phyloP scores from a whole-genome alignment of 2,329 filamentous ascomycete genomes.

The Cladobotryum protrusum region DNA sequence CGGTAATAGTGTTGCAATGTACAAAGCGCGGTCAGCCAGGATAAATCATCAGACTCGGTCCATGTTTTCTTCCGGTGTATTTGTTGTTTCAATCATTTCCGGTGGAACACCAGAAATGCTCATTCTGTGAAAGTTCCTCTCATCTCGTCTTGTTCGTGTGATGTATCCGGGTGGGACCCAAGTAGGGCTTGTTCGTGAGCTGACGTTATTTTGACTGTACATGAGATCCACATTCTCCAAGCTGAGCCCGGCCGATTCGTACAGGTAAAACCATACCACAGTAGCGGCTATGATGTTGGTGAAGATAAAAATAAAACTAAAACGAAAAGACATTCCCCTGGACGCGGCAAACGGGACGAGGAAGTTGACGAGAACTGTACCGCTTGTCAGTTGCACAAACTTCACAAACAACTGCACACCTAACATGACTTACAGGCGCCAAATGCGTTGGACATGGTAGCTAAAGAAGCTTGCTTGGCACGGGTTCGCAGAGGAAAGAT shows the following conservation, averaged over 20 bases:
- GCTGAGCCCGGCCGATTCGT: constrained; percentile 57
- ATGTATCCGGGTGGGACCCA: constrained; percentile 45
- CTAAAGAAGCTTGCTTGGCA: constrained; percentile 48
- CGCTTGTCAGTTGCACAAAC: background rate
- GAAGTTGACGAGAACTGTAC: constrained; percentile 55
- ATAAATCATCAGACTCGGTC: too few species aligned
- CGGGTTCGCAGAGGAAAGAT: constrained; percentile 55
- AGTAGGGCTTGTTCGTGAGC: constrained; percentile 52
- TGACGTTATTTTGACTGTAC: constrained; percentile 55
- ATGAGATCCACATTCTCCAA: constrained; percentile 69
- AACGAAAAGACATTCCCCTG: constrained; percentile 52
- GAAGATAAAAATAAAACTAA: constrained; percentile 60
- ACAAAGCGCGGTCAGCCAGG: too few species aligned
- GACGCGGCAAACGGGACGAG: constrained; percentile 60
- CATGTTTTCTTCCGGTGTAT: too few species aligned
- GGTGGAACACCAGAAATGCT: constrained; percentile 9
- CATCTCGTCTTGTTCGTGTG: constrained; percentile 32
- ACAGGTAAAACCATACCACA: constrained; percentile 64
- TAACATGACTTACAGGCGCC: constrained; percentile 46
- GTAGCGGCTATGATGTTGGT: constrained; percentile 53
- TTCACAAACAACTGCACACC: background rate
- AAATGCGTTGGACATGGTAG: constrained; percentile 50
- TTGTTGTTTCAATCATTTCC: constrained; percentile 9
- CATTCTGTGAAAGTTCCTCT: constrained; percentile 19
- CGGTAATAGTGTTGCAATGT: too few species aligned